Conservation (phyloP, 441 rosid species). For the Raphanus hybrid region DNA sequence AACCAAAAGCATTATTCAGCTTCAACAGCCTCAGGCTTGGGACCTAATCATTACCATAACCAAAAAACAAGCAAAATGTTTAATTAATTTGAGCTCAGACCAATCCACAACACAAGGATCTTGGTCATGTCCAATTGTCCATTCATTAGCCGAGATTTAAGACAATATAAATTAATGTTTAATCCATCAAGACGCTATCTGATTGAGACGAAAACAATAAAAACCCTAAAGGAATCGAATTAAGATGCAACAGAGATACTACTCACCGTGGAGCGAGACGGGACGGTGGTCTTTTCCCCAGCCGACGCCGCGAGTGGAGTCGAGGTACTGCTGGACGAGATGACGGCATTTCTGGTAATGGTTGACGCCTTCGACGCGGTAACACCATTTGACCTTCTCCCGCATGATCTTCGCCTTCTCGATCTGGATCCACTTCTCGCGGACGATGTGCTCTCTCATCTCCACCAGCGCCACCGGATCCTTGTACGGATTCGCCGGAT, state of each 20-base stretch:
- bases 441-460: conserved; percentile 92
- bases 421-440: conserved; percentile 98
- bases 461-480: conserved; percentile 98
- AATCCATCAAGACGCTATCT: neutral
- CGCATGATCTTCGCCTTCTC: conserved; percentile 97
- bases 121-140: neutral
- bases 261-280: conserved; percentile 77
- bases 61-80: neutral
- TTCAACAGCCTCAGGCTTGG: conserved; percentile 50
- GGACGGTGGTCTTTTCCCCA: conserved; percentile 99
- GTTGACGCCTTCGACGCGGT: conserved; percentile 94
- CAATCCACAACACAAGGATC: neutral
- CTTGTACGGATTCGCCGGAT: conserved; percentile 80
- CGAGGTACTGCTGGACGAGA: conserved; percentile 89
- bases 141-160: neutral
- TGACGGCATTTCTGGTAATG: conserved; percentile 97
- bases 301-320: conserved; percentile 94
- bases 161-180: neutral
- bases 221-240: neutral
- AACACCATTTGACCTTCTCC: conserved; percentile 91
- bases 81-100: neutral
- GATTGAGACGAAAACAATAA: no score
- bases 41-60: conserved; percentile 41
- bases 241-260: neutral
- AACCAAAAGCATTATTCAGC: conserved; percentile 38